Evolutionary conservation across 2,329 filamentous ascomycete genomes (phyloP).

Genomic region (Escovopsis sp.): DNA sequence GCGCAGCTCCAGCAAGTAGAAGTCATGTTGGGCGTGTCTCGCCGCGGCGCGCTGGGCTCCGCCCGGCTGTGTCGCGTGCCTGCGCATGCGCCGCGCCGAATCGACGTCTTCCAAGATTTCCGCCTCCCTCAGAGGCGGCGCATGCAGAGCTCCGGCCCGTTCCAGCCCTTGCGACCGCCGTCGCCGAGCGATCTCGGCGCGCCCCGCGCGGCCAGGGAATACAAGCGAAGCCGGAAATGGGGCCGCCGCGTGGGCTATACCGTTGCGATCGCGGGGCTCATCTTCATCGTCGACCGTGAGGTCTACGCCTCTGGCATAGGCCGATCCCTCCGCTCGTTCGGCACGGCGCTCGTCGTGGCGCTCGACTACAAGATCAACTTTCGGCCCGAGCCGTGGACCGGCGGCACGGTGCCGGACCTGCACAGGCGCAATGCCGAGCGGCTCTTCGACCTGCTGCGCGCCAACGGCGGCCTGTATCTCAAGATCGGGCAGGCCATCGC

Average conservation of each 20-base stretch:
- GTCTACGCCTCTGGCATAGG: conserved; percentile 67
- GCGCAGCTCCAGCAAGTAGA: conserved; percentile 2
- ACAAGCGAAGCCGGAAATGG: conserved; percentile 58
- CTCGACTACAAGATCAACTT: conserved; percentile 97
- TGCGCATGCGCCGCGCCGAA: not conserved
- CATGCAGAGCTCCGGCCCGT: conserved; percentile 27
- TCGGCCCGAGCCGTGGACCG: conserved; percentile 59
- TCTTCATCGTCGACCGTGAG: conserved; percentile 56
- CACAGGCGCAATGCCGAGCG: conserved; percentile 75
- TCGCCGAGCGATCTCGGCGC: conserved; percentile 65
- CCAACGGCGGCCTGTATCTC: conserved; percentile 85
- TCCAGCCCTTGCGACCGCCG: conserved; percentile 57
- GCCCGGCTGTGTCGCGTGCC: conserved; percentile 8
- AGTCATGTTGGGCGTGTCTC: conserved; percentile 14
- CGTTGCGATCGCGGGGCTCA: conserved; percentile 40
- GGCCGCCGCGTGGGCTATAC: conserved; percentile 55
- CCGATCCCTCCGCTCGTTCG: conserved; percentile 71
- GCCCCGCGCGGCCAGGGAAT: conserved; percentile 55
- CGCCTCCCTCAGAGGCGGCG: conserved; percentile 7
- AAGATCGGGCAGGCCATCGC: conserved; percentile 98
- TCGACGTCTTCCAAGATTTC: conserved; percentile 5
- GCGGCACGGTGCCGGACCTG: conserved; percentile 58
- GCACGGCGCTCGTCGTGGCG: conserved; percentile 63
- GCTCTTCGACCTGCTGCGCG: conserved; percentile 63
- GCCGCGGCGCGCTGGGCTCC: conserved; percentile 13